phyloP scores from a whole-genome alignment of 2,329 filamentous ascomycete species.

The Alternaria hordeiaustralica region DNA sequence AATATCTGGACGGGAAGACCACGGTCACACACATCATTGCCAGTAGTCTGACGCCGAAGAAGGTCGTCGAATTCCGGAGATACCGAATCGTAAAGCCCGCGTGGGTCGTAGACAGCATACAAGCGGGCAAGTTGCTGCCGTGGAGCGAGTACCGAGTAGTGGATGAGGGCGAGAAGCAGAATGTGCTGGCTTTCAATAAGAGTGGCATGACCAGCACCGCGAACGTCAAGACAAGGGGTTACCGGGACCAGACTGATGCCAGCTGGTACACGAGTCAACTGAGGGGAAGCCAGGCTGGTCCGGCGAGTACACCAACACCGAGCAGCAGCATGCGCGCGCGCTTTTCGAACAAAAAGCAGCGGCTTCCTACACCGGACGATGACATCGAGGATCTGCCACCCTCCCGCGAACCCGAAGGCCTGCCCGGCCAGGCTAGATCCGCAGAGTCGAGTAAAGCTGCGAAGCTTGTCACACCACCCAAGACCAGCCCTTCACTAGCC shows the following conservation, averaged over 20 bases:
- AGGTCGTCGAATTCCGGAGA: slow-evolving; percentile 82
- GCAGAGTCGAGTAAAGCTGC: slow-evolving; percentile 9
- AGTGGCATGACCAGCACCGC: slow-evolving; percentile 72
- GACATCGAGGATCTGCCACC: slow-evolving; percentile 39
- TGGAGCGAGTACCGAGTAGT: slow-evolving; percentile 87
- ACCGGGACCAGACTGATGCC: slow-evolving; percentile 78
- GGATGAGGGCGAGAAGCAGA: slow-evolving; percentile 83
- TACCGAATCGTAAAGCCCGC: slow-evolving; percentile 94
- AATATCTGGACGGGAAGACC: slow-evolving; percentile 94
- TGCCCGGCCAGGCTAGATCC: slow-evolving; percentile 30
- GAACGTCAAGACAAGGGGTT: slow-evolving; percentile 67
- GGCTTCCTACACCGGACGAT: slow-evolving; percentile 34
- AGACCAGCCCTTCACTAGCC: slow-evolving; percentile 34
- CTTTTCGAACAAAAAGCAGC: slow-evolving; percentile 24
- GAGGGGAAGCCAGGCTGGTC: slow-evolving; percentile 43
- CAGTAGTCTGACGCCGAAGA: slow-evolving; percentile 88
- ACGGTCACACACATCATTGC: slow-evolving; percentile 96
- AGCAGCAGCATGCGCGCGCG: slow-evolving; percentile 27
- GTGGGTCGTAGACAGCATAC: slow-evolving; percentile 91
- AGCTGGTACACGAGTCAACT: slow-evolving; percentile 85
- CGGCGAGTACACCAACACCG: slow-evolving; percentile 37
- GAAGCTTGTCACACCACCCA: slow-evolving; percentile 37
- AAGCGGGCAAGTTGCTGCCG: slow-evolving; percentile 78
- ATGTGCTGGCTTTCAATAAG: slow-evolving; percentile 69
- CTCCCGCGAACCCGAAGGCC: slow-evolving; percentile 39